Conservation (phyloP, 1,284 basidiomycete species). For the Cutaneotrichosporon sp. region DNA sequence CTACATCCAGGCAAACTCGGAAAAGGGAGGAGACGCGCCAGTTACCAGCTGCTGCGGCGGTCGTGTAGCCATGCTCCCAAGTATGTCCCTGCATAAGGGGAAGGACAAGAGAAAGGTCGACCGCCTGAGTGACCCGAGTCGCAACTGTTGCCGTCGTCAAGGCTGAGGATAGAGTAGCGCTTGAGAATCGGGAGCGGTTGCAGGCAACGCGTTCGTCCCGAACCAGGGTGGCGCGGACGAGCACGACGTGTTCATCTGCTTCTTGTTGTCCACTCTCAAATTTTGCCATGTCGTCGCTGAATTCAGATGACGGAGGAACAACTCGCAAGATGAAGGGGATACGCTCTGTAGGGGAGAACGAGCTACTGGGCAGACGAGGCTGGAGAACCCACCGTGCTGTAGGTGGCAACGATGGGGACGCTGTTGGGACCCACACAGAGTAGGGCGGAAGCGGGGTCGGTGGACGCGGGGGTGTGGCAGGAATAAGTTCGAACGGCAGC, state of each 20-base stretch:
- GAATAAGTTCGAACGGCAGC: too few species aligned
- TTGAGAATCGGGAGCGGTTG: too few species aligned
- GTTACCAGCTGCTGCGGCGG: background rate
- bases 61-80: background rate
- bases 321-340: constrained; percentile 34
- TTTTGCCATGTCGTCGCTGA: too few species aligned
- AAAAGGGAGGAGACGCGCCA: too few species aligned
- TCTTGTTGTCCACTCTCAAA: too few species aligned
- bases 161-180: too few species aligned
- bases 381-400: constrained; percentile 29
- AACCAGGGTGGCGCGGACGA: constrained; percentile 24
- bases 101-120: background rate
- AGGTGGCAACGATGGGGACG: background rate
- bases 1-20: too few species aligned
- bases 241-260: constrained; percentile 18
- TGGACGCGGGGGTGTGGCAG: too few species aligned
- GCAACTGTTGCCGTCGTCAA: too few species aligned
- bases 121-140: too few species aligned
- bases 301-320: constrained; percentile 28
- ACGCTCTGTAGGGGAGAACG: constrained; percentile 40
- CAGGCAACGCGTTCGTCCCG: constrained; percentile 13
- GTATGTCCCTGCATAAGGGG: background rate
- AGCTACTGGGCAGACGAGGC: constrained; percentile 31
- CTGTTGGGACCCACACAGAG: too few species aligned
- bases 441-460: too few species aligned